Percentiles rank a stretch among this genome's conserved stretches.
These are phyloP conservation scores for Porcisia hertigi DNA, from an alignment of 208 protist genomes.

Conservation along the genomic window DNA sequence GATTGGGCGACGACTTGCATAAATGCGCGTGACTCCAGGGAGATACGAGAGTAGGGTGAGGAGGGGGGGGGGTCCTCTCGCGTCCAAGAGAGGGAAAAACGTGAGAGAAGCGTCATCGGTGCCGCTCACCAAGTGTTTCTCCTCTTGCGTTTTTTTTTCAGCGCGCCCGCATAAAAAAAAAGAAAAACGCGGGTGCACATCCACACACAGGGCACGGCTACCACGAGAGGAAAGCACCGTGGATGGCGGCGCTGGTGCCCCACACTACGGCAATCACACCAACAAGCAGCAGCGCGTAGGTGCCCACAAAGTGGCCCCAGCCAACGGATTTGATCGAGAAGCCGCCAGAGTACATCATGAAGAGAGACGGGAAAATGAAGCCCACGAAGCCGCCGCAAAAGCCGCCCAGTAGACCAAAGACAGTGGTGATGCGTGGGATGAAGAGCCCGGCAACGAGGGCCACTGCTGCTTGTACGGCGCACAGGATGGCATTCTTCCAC, in stretches of 20 bases:
- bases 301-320: constrained; percentile 52
- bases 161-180: no score
- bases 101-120: no score
- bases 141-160: no score
- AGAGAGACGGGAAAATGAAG: constrained; percentile 77
- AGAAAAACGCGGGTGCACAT: not conserved
- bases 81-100: no score
- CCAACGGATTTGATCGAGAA: constrained; percentile 28
- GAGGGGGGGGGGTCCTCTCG: no score
- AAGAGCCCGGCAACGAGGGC: constrained; percentile 68
- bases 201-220: constrained; percentile 4
- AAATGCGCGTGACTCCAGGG: no score
- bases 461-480: constrained; percentile 28
- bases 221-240: constrained; percentile 35
- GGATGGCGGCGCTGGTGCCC: constrained; percentile 61
- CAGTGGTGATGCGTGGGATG: constrained; percentile 65
- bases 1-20: no score
- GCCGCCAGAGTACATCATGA: constrained; percentile 29
- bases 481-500: constrained; percentile 54
- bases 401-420: constrained; percentile 75
- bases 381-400: constrained; percentile 73
- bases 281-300: constrained; percentile 54
- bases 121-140: no score
- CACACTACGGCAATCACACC: constrained; percentile 67
- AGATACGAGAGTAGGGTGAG: no score